Conservation (phyloP, 352 stramenopile species). For the Thalassiosira hispida region DNA sequence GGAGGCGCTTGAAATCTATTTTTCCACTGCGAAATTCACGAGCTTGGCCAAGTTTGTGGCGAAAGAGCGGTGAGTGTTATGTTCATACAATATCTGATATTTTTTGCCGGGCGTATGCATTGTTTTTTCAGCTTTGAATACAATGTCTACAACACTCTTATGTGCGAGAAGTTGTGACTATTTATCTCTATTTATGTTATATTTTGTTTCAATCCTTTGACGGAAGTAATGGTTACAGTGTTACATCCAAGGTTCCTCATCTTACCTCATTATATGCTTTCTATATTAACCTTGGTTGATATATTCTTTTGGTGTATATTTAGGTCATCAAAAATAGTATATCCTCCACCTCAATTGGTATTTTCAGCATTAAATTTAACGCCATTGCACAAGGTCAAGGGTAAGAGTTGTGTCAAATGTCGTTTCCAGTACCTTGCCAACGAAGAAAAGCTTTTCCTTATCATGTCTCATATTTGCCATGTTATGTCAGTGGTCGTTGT, state of each 20-base stretch:
- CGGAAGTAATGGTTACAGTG: no score
- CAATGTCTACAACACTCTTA: no score
- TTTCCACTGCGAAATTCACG: constrained; percentile 47
- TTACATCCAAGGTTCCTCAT: no score
- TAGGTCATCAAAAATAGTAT: constrained; percentile 80
- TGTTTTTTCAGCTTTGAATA: no score
- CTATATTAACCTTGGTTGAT: not conserved
- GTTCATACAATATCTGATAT: constrained; percentile 2
- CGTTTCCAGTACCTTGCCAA: not conserved
- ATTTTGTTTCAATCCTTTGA: no score
- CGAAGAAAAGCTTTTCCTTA: not conserved
- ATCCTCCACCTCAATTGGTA: constrained; percentile 87
- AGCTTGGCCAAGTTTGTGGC: constrained; percentile 58
- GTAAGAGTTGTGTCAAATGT: constrained; percentile 3
- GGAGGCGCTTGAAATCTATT: constrained; percentile 35
- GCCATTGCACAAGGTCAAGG: constrained; percentile 88
- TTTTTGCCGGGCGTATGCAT: not conserved
- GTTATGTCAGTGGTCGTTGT: constrained; percentile 88
- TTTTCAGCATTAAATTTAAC: constrained; percentile 91
- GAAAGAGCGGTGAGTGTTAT: constrained; percentile 63
- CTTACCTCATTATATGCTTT: no score
- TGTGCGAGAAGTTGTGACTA: no score
- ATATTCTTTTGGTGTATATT: constrained; percentile 16
- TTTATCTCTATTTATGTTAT: no score
- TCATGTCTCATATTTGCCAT: not conserved